Evolutionary conservation across 257 asterid genomes (phyloP).

Genomic region (Galeopsis tetrahit): DNA sequence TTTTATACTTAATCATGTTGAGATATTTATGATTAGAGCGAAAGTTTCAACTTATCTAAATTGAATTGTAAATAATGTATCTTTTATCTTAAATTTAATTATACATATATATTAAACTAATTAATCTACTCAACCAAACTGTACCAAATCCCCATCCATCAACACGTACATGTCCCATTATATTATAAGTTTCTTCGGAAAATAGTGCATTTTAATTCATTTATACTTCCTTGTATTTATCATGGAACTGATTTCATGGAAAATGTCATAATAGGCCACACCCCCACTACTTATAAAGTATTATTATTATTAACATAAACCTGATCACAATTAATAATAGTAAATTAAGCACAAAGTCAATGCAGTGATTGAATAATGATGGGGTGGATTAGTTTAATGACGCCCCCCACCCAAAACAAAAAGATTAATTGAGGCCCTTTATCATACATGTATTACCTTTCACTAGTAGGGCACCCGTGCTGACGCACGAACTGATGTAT

Average conservation of each 20-base stretch:
- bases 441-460: no score
- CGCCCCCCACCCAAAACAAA: background rate
- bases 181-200: background rate
- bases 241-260: background rate
- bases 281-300: conserved; percentile 40
- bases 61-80: no score
- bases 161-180: no score
- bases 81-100: no score
- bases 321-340: conserved; percentile 6
- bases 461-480: no score
- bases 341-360: conserved; percentile 39
- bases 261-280: conserved; percentile 25
- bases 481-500: no score
- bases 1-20: no score
- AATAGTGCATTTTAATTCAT: background rate
- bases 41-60: no score
- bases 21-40: no score
- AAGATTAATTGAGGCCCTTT: background rate
- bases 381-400: conserved; percentile 35
- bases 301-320: conserved; percentile 16
- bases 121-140: no score
- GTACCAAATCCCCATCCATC: no score
- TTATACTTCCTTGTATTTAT: background rate
- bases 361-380: conserved; percentile 31
- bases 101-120: no score